Percentiles rank a stretch among this genome's conserved stretches.
These are phyloP conservation scores for Themeda triandra DNA, from an alignment of 176 grass and related monocot genomes.

Conservation along the genomic window DNA sequence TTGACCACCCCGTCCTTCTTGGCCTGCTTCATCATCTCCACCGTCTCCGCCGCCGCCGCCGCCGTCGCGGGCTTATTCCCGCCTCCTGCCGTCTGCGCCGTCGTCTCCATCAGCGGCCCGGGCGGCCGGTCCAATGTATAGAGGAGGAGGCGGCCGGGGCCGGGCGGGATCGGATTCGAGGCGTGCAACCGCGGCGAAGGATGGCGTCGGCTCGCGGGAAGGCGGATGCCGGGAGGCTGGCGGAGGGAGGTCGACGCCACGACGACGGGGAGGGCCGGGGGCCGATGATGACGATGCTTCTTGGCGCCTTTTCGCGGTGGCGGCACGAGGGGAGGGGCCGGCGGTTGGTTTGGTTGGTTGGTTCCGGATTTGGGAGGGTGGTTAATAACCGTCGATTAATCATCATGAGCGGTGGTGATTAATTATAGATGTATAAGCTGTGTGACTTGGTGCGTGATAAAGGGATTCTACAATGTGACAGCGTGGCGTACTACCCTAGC, in stretches of 20 bases:
- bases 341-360: too few species aligned
- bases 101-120: background rate
- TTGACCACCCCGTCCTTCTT: conserved; percentile 45
- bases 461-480: too few species aligned
- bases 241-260: background rate
- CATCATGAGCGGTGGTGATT: background rate
- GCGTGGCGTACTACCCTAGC: too few species aligned
- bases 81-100: background rate
- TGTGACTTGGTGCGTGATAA: too few species aligned
- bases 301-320: conserved; percentile 14
- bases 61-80: conserved; percentile 9
- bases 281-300: background rate
- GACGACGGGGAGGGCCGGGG: background rate
- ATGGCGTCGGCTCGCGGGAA: conserved; percentile 36
- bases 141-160: background rate
- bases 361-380: background rate
- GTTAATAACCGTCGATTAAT: background rate
- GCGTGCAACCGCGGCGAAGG: conserved; percentile 22
- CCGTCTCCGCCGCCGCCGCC: too few species aligned
- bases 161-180: conserved; percentile 17
- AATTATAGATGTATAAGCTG: too few species aligned
- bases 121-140: conserved; percentile 14
- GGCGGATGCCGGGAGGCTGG: background rate
- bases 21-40: conserved; percentile 31
- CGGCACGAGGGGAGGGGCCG: background rate